phyloP scores from a whole-genome alignment of 768 basidiomycete genomes.

The Megacollybia marginata region DNA sequence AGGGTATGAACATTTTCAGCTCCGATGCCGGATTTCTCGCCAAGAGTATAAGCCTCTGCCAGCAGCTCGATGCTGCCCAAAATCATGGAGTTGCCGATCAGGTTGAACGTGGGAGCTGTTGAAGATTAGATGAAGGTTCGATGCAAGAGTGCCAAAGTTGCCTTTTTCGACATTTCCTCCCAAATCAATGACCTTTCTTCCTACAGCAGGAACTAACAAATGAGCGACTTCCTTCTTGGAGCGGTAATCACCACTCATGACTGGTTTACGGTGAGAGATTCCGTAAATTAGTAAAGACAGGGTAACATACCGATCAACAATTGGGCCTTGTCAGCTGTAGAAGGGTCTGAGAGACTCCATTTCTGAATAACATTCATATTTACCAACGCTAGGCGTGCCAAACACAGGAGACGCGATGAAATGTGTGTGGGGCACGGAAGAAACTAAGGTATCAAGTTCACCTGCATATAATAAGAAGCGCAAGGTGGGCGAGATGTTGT shows the following conservation, averaged over 20 bases:
- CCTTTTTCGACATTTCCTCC: conserved; percentile 85
- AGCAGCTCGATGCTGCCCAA: conserved; percentile 73
- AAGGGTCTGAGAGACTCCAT: no score
- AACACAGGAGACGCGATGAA: conserved; percentile 78
- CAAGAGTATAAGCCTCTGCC: conserved; percentile 77
- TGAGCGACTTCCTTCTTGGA: conserved; percentile 78
- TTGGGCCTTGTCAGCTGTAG: conserved; percentile 42
- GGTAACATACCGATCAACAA: conserved; percentile 41
- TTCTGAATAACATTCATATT: no score
- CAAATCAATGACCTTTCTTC: conserved; percentile 70
- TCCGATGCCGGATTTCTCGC: conserved; percentile 77
- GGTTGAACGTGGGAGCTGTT: conserved; percentile 62
- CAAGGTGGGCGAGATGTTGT: neutral
- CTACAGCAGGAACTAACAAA: conserved; percentile 74
- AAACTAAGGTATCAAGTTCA: conserved; percentile 63
- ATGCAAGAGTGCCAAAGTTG: conserved; percentile 9
- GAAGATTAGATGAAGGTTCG: neutral
- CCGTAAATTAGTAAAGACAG: neutral
- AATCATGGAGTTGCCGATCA: conserved; percentile 76
- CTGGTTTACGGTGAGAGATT: neutral
- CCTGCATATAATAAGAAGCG: conserved; percentile 25
- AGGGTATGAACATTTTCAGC: conserved; percentile 47
- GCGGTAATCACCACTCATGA: conserved; percentile 75
- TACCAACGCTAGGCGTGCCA: conserved; percentile 52
- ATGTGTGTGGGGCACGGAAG: conserved; percentile 47